Evolutionary conservation across 129 eudicot species (phyloP), one percentile per base, ranked within the genome.

Genomic region (Helianthus tuberosus): DNA sequence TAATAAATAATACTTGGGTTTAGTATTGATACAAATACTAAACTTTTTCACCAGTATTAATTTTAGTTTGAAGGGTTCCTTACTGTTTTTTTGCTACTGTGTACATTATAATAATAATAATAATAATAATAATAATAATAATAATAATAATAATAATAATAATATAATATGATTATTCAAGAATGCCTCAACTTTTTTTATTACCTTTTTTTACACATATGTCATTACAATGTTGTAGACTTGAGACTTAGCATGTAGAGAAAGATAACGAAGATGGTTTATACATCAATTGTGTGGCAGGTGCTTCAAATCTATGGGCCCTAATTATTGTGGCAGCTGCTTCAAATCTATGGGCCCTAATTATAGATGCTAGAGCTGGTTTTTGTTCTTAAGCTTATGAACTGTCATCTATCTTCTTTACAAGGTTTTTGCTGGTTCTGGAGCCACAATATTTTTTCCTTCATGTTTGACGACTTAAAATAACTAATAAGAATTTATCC

Each of bases 311-410:
- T 77, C 96, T 94, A 8, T 94, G 99, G 99, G 99, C 99, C 68
- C 75, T 94, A 36, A 91, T 94, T 46, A 94, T 94, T 70, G 97
- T 91, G 75, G 94, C 96, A 48, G 91, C 97, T 20, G 82, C 97
- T 66, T 68, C 91, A 48, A 91, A 88, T 77, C 96, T 94, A 8
- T 94, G 99, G 99, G 99, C 99, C 68, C 75, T 94, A 36, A 91
- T 94, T 46, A 94, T 94, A 96, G 98, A 93, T 79, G 98, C 96
- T 5, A 96, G 98, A 75, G 88, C 92, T 29, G 89, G 96, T 49
- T 93, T 89, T 76, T 61, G 52, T 84, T 81, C 92, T 25, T 96
- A 89, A 84, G 98, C 86, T 81, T 93, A 91, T 69, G 98, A 93
- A 83, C 81, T 93, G 59, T 80, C 84, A 66, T 74, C 79, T 4